Percentiles rank a stretch among this genome's conserved stretches.
Conservation (phyloP, 2,329 filamentous ascomycete species). For the Hymenoscyphus scutula region DNA sequence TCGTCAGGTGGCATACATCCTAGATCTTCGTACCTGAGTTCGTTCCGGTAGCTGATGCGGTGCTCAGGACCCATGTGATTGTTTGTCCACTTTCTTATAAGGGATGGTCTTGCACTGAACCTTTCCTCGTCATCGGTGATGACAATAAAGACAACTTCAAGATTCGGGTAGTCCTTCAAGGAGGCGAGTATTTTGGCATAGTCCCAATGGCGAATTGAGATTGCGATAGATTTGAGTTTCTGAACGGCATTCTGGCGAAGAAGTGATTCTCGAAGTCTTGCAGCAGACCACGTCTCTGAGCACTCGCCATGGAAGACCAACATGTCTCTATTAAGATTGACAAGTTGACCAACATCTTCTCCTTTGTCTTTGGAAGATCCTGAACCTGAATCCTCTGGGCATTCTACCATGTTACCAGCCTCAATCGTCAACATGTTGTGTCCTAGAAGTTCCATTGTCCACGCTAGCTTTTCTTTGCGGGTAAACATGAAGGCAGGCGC, state of each 20-base stretch:
- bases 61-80: background rate
- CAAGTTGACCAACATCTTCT: background rate
- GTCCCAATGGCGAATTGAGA: background rate
- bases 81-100: background rate
- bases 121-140: background rate
- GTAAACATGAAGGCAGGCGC: background rate
- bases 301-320: background rate
- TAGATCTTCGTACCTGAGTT: background rate
- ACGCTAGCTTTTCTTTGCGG: background rate
- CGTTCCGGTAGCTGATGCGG: background rate
- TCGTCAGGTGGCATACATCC: background rate
- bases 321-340: background rate
- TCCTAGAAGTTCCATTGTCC: background rate
- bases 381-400: background rate
- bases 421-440: background rate
- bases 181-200: background rate
- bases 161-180: background rate
- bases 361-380: too few species aligned
- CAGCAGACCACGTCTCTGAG: background rate
- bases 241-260: background rate
- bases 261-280: background rate
- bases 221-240: background rate
- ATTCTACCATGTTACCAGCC: background rate
- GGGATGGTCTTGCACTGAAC: background rate
- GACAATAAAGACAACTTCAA: background rate